These are phyloP conservation scores for Neurospora cerealis DNA, from an alignment of 495 filamentous ascomycete genomes.

Conservation along the genomic window DNA sequence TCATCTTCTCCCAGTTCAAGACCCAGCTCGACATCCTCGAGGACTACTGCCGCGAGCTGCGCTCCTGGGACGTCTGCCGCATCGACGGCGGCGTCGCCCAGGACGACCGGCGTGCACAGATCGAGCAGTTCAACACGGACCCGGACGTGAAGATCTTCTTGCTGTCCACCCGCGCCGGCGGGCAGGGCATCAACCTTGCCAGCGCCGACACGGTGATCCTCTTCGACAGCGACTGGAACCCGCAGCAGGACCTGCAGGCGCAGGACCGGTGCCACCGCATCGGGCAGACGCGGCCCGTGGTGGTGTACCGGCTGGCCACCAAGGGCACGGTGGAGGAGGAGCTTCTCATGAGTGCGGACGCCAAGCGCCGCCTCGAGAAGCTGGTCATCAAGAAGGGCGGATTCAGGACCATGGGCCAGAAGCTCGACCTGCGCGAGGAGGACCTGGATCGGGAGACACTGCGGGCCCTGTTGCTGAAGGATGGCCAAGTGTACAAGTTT, in stretches of 20 bases:
- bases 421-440: slow-evolving; percentile 38
- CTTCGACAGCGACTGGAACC: slow-evolving; percentile 97
- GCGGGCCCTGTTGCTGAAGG: slow-evolving; percentile 48
- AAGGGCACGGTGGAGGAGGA: slow-evolving; percentile 88
- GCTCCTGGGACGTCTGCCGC: slow-evolving; percentile 70
- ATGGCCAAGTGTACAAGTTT: slow-evolving; percentile 53
- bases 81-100: slow-evolving; percentile 87
- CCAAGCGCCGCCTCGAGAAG: slow-evolving; percentile 88
- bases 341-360: slow-evolving; percentile 79
- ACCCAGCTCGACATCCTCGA: slow-evolving; percentile 85
- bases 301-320: slow-evolving; percentile 92
- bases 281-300: slow-evolving; percentile 81
- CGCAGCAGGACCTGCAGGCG: slow-evolving; percentile 92
- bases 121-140: slow-evolving; percentile 73
- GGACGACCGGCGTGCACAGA: slow-evolving; percentile 69
- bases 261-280: slow-evolving; percentile 93
- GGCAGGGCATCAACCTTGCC: slow-evolving; percentile 94
- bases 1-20: slow-evolving; percentile 96
- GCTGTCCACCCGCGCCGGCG: slow-evolving; percentile 81
- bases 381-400: slow-evolving; percentile 90
- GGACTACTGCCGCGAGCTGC: slow-evolving; percentile 66
- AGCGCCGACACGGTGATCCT: slow-evolving; percentile 94
- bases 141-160: slow-evolving; percentile 68
- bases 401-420: slow-evolving; percentile 54
- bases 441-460: slow-evolving; percentile 47